Percentiles rank a stretch among this genome's conserved stretches.
These are phyloP conservation scores for Lactifluus volemus DNA, from an alignment of 768 basidiomycete genomes.

Conservation along the genomic window DNA sequence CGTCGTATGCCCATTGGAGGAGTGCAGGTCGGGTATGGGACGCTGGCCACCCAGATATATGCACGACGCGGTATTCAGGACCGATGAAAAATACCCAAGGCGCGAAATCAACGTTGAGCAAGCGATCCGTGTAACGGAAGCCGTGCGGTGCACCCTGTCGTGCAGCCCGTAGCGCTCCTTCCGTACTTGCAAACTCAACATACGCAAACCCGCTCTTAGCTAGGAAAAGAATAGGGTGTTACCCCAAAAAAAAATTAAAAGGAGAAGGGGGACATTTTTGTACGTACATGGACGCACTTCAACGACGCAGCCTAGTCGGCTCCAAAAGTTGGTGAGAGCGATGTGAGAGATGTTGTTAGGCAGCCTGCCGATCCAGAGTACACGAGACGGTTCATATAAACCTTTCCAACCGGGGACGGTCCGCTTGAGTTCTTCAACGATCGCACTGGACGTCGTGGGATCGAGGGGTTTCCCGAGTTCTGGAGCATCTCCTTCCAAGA, in stretches of 20 bases:
- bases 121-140: slow-evolving; percentile 5
- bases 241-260: not conserved
- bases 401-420: slow-evolving; percentile 6
- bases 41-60: slow-evolving; percentile 4
- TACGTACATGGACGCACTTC: slow-evolving; percentile 14
- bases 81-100: not conserved
- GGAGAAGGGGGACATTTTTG: too few relatives aligned
- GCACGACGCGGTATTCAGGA: not conserved
- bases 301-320: slow-evolving; percentile 12
- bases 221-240: not conserved
- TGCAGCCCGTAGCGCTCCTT: slow-evolving; percentile 2
- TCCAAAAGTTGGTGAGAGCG: slow-evolving; percentile 9
- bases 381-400: not conserved
- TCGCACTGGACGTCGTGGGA: not conserved
- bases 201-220: slow-evolving; percentile 8
- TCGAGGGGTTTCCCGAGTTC: not conserved
- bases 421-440: slow-evolving; percentile 1
- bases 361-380: slow-evolving; percentile 9
- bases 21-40: not conserved
- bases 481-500: not conserved
- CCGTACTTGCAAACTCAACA: slow-evolving; percentile 11
- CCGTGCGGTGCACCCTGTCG: slow-evolving; percentile 3
- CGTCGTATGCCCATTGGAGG: not conserved
- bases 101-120: slow-evolving; percentile 8
- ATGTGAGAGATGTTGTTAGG: not conserved